phyloP scores from a whole-genome alignment of 73 alveolate genomes.

The Paramecium primaurelia region DNA sequence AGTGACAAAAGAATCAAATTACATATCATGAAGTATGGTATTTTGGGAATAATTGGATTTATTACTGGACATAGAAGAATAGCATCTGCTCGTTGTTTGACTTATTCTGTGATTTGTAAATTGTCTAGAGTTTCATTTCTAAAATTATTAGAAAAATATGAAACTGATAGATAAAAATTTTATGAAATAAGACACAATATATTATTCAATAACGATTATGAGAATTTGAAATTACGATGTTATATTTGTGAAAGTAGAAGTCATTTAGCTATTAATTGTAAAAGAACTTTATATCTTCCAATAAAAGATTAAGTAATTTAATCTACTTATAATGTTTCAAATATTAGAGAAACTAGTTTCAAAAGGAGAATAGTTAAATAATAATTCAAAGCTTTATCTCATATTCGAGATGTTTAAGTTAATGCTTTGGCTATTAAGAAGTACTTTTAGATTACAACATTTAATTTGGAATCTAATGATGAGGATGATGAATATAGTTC shows the following conservation, averaged over 20 bases:
- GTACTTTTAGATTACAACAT: background rate
- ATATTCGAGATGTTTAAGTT: background rate
- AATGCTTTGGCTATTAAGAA: background rate
- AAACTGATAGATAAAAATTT: background rate
- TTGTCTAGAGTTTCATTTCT: background rate
- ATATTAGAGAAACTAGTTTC: background rate
- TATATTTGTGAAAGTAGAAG: conserved; percentile 30
- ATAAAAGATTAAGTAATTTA: background rate
- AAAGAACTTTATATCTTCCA: background rate
- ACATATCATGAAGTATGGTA: background rate
- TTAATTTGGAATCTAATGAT: background rate
- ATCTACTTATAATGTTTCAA: background rate
- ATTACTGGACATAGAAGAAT: background rate
- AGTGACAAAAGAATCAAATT: conserved; percentile 16
- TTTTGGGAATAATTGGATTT: conserved; percentile 10
- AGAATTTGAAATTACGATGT: background rate
- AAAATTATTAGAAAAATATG: background rate
- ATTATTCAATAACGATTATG: background rate
- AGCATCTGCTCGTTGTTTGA: conserved; percentile 31
- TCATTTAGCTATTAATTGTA: background rate
- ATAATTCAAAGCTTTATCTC: background rate
- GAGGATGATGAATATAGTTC: conserved; percentile 48
- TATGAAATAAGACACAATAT: background rate
- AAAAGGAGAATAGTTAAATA: background rate
- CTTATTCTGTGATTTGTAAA: background rate